Evolutionary conservation across 352 stramenopile species (phyloP).

Genomic region (Globisporangium okanoganense): DNA sequence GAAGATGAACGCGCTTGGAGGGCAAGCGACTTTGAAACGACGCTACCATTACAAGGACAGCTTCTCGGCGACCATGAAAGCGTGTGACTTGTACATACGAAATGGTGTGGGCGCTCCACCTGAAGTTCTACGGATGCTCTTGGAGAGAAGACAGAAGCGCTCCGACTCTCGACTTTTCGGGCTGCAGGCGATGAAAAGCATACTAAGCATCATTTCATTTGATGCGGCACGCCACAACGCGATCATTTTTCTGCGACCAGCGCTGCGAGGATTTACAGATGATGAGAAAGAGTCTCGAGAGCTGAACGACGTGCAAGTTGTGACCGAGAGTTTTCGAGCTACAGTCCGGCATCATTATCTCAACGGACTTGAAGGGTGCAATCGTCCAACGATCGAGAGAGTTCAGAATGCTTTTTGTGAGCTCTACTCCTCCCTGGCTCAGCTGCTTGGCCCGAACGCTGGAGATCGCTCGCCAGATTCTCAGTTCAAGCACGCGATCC

Average conservation of each 20-base stretch:
- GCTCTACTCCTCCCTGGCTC: conserved; percentile 67
- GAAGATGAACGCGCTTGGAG: conserved; percentile 10
- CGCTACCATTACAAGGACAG: conserved; percentile 53
- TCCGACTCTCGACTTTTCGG: conserved; percentile 76
- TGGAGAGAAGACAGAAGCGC: conserved; percentile 70
- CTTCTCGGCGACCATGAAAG: conserved; percentile 80
- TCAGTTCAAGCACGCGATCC: conserved; percentile 71
- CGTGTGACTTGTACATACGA: conserved; percentile 85
- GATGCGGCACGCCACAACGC: conserved; percentile 72
- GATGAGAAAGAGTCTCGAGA: conserved; percentile 81
- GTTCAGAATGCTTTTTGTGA: conserved; percentile 71
- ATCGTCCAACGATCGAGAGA: conserved; percentile 44
- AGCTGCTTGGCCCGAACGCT: conserved; percentile 32
- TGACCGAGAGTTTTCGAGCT: conserved; percentile 79
- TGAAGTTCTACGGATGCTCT: conserved; percentile 60
- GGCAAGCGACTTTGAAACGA: conserved; percentile 18
- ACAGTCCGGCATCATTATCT: conserved; percentile 85
- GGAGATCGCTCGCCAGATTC: conserved; percentile 34
- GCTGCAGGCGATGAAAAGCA: conserved; percentile 76
- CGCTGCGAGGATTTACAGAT: conserved; percentile 82
- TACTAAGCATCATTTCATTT: conserved; percentile 69
- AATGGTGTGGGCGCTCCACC: conserved; percentile 76
- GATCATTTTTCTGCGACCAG: conserved; percentile 79
- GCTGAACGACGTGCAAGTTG: conserved; percentile 66
- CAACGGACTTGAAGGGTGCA: conserved; percentile 84